Conservation (phyloP, 148 eudicot species). For the Vaccinium darrowii region DNA sequence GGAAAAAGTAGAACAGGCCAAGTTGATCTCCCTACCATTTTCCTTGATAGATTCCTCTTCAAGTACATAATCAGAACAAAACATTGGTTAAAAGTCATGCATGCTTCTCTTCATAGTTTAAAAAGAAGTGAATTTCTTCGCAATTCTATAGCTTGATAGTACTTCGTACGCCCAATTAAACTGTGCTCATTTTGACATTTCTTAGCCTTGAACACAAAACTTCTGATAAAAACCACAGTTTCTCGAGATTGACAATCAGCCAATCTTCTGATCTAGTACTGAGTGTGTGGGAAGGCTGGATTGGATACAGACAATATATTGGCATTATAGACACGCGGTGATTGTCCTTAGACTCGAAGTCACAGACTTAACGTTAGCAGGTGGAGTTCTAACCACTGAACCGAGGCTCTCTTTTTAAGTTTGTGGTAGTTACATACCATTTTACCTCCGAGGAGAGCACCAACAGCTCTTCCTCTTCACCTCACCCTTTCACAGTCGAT, state of each 20-base stretch:
- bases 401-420: background rate
- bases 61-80: background rate
- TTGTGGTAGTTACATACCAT: too few relatives aligned
- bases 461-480: too few relatives aligned
- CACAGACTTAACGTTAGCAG: too few relatives aligned
- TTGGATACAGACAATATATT: too few relatives aligned
- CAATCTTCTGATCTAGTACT: background rate
- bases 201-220: background rate
- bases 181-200: background rate
- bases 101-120: background rate
- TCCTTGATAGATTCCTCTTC: background rate
- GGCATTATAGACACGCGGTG: too few relatives aligned
- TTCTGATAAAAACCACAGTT: background rate
- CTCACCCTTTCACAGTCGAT: too few relatives aligned
- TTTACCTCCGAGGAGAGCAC: too few relatives aligned
- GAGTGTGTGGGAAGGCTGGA: too few relatives aligned
- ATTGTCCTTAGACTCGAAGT: too few relatives aligned
- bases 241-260: background rate
- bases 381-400: background rate
- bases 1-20: background rate
- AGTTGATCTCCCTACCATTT: background rate
- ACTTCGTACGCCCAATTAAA: too few relatives aligned
- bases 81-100: background rate
- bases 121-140: background rate
- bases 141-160: background rate